These are phyloP conservation scores for Penicillium sp. DNA, from an alignment of 2,329 filamentous ascomycete species.

Conservation along the genomic window DNA sequence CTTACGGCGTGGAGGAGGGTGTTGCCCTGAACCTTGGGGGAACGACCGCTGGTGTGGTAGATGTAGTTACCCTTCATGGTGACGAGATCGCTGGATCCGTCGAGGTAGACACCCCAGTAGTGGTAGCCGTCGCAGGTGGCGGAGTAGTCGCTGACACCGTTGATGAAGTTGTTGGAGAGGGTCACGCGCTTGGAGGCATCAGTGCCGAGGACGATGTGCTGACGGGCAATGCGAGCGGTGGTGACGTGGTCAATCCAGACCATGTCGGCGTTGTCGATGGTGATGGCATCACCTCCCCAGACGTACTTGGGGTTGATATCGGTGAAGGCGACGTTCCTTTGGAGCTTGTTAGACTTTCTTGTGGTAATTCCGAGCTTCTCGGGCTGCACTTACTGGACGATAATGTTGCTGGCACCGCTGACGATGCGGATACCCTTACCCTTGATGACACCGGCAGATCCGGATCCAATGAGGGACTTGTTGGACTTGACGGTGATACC, in stretches of 20 bases:
- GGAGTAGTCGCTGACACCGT: constrained; percentile 57
- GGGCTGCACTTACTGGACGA: constrained; percentile 49
- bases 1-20: constrained; percentile 57
- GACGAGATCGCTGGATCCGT: constrained; percentile 57
- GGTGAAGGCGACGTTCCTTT: constrained; percentile 54
- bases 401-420: constrained; percentile 55
- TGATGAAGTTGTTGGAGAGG: constrained; percentile 62
- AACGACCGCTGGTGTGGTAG: constrained; percentile 59
- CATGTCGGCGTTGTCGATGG: constrained; percentile 47
- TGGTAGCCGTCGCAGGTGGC: constrained; percentile 60
- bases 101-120: constrained; percentile 63
- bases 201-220: constrained; percentile 62
- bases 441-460: constrained; percentile 56
- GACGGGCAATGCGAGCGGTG: constrained; percentile 59
- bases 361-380: not conserved
- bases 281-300: constrained; percentile 63
- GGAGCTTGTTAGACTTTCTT: not conserved
- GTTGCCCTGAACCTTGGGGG: constrained; percentile 58
- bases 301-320: constrained; percentile 60
- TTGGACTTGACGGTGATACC: constrained; percentile 58
- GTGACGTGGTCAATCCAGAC: constrained; percentile 57
- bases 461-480: constrained; percentile 60
- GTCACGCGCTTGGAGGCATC: constrained; percentile 57
- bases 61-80: constrained; percentile 64
- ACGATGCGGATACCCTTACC: constrained; percentile 58